Evolutionary conservation across 2,329 filamentous ascomycete genomes (phyloP).

Genomic region (Arthrinium phaeospermum): DNA sequence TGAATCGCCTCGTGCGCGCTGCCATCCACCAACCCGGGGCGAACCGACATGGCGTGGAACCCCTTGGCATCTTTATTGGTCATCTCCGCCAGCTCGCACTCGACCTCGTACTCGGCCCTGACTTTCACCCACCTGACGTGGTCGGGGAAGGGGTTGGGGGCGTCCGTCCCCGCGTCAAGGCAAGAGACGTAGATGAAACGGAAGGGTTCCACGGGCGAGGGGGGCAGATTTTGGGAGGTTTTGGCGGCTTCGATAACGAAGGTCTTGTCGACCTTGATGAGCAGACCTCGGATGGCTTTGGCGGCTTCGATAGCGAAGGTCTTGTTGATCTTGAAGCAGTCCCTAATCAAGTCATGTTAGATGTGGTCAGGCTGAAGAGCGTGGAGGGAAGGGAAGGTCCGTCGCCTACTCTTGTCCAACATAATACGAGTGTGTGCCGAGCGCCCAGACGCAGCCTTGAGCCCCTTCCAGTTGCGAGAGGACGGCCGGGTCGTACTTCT

Average conservation of each 20-base stretch:
- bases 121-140: slow-evolving; percentile 72
- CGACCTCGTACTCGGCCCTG: slow-evolving; percentile 64
- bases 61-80: slow-evolving; percentile 43
- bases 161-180: slow-evolving; percentile 59
- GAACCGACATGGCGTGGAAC: slow-evolving; percentile 61
- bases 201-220: slow-evolving; percentile 56
- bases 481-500: slow-evolving; percentile 61
- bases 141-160: slow-evolving; percentile 59
- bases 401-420: slow-evolving; percentile 62
- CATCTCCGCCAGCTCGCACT: slow-evolving; percentile 63
- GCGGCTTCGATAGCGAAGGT: slow-evolving; percentile 45
- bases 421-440: slow-evolving; percentile 66
- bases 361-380: no score
- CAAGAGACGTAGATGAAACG: slow-evolving; percentile 77
- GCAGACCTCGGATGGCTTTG: slow-evolving; percentile 54
- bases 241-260: slow-evolving; percentile 44
- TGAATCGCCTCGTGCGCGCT: slow-evolving; percentile 46
- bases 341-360: slow-evolving; percentile 37
- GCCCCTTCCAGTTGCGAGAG: slow-evolving; percentile 67
- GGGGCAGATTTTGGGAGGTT: slow-evolving; percentile 45
- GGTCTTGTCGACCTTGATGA: slow-evolving; percentile 57
- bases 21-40: slow-evolving; percentile 65
- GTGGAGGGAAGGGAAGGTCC: background rate
- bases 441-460: slow-evolving; percentile 74
- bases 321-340: slow-evolving; percentile 64